Conservation (phyloP, 129 eudicot species). For the Flaveria ramosissima region DNA sequence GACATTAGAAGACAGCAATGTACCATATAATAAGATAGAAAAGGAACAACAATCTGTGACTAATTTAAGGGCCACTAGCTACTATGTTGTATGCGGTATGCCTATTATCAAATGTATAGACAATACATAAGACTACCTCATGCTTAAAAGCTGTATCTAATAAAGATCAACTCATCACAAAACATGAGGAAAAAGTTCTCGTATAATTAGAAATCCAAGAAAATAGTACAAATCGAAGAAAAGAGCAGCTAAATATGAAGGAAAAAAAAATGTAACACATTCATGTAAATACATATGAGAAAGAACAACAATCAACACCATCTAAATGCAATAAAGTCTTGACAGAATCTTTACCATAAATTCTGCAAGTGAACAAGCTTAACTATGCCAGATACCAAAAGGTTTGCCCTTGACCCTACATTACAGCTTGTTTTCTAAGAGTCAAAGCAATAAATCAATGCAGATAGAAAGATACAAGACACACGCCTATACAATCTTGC, state of each 20-base stretch:
- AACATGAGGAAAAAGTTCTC: constrained; percentile 6
- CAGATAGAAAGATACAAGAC: constrained; percentile 18
- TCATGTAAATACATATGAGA: background rate
- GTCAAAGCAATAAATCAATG: constrained; percentile 14
- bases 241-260: constrained; percentile 2
- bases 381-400: background rate
- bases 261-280: constrained; percentile 6
- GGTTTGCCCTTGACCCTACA: background rate
- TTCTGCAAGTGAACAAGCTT: background rate
- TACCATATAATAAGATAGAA: background rate
- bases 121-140: constrained; percentile 4
- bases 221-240: constrained; percentile 20
- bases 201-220: constrained; percentile 3
- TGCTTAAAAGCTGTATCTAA: constrained; percentile 14
- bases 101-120: constrained; percentile 8
- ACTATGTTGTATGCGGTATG: background rate
- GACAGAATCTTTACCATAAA: background rate
- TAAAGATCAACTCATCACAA: constrained; percentile 4
- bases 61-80: background rate
- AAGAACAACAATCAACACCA: background rate
- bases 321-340: constrained; percentile 11
- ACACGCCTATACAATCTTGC: background rate
- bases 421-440: constrained; percentile 5
- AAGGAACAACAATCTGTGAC: background rate
- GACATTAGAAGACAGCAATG: background rate